These are phyloP conservation scores for Cydonia oblonga DNA, from an alignment of 331 rosid genomes.

Conservation along the genomic window DNA sequence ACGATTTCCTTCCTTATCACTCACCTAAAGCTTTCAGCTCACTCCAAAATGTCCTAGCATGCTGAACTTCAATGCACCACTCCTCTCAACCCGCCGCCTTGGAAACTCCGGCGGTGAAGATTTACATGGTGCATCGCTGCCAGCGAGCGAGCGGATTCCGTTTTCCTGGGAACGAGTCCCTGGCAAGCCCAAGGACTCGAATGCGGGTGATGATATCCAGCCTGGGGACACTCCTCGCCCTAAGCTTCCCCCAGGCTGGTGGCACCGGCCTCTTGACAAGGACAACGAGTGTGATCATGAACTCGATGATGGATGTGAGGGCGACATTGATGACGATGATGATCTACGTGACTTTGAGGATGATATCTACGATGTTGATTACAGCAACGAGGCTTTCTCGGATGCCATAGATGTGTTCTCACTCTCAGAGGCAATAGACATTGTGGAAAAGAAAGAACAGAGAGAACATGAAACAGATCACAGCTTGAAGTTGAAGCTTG, in stretches of 20 bases:
- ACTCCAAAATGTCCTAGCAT: conserved; percentile 37
- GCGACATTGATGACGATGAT: conserved; percentile 9
- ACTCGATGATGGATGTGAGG: conserved; percentile 12
- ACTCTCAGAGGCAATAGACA: conserved; percentile 70
- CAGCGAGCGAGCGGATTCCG: conserved; percentile 45
- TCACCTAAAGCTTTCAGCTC: conserved; percentile 9
- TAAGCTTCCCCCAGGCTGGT: conserved; percentile 44
- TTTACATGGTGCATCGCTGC: conserved; percentile 1
- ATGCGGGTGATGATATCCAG: neutral
- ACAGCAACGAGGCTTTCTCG: conserved; percentile 23
- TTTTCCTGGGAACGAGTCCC: conserved; percentile 82
- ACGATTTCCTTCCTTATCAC: neutral
- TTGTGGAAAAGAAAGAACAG: conserved; percentile 45
- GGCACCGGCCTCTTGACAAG: conserved; percentile 10
- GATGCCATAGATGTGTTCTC: conserved; percentile 60
- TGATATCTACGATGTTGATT: neutral
- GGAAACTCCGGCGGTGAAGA: neutral
- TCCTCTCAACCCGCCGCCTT: conserved; percentile 53
- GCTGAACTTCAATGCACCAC: conserved; percentile 61
- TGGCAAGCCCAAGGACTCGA: conserved; percentile 47
- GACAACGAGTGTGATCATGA: neutral
- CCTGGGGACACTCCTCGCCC: conserved; percentile 36
- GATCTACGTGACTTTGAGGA: conserved; percentile 10
- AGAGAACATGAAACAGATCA: conserved; percentile 6
- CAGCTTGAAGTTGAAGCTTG: conserved; percentile 41